A percentile compares a stretch with the other conserved stretches of the same genome.
Conservation (phyloP, 2,329 filamentous ascomycete genomes). For the Fusarium bactridioides region DNA sequence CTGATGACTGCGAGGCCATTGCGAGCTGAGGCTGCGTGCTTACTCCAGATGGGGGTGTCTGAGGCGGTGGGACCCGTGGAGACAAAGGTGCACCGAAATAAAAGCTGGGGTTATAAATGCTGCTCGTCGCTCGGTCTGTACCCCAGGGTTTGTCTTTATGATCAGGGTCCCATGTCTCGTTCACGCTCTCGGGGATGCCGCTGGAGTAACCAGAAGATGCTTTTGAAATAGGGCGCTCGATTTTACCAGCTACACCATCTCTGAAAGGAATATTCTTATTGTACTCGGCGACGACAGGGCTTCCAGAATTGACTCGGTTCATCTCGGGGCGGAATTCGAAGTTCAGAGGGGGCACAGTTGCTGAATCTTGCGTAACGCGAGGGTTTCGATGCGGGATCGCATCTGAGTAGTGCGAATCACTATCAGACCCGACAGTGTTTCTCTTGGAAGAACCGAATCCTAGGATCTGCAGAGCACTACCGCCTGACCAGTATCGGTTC, state of each 20-base stretch:
- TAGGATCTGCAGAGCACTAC: constrained; percentile 72
- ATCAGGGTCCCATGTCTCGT: constrained; percentile 63
- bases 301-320: constrained; percentile 72
- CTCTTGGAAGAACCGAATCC: constrained; percentile 62
- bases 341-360: constrained; percentile 72
- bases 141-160: constrained; percentile 57
- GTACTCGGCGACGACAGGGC: constrained; percentile 72
- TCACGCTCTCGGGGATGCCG: constrained; percentile 70
- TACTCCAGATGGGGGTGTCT: constrained; percentile 47
- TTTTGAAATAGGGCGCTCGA: constrained; percentile 64
- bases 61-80: constrained; percentile 45
- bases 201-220: constrained; percentile 67
- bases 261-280: constrained; percentile 57
- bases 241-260: constrained; percentile 67
- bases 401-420: constrained; percentile 64
- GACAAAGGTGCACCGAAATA: constrained; percentile 54
- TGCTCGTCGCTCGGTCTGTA: constrained; percentile 59
- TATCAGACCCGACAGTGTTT: constrained; percentile 62
- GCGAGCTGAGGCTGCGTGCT: constrained; percentile 60
- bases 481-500: constrained; percentile 81
- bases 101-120: constrained; percentile 57
- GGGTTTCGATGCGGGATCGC: constrained; percentile 35
- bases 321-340: constrained; percentile 70
- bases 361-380: constrained; percentile 70
- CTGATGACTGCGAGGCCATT: constrained; percentile 61